Percentiles rank a stretch among this genome's conserved stretches.
Conservation (phyloP, 1,284 basidiomycete genomes). For the Ceratobasidium sp. region DNA sequence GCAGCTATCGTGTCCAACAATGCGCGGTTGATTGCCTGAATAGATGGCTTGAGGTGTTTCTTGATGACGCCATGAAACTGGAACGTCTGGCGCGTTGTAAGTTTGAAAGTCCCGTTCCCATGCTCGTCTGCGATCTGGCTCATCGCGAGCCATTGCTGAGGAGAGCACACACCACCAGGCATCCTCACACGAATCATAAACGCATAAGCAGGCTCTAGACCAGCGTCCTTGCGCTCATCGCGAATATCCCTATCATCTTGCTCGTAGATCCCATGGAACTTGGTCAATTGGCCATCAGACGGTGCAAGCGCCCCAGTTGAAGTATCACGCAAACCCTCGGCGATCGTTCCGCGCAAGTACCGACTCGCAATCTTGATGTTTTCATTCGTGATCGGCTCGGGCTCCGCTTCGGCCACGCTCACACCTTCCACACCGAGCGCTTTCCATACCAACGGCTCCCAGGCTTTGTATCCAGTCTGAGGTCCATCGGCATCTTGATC, state of each 20-base stretch:
- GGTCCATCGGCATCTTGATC: conserved; percentile 98
- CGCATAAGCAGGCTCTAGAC: conserved; percentile 93
- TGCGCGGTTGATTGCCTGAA: conserved; percentile 93
- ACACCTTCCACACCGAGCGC: conserved; percentile 90
- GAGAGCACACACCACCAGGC: conserved; percentile 92
- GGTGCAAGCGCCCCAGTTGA: conserved; percentile 90
- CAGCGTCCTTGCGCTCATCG: conserved; percentile 92
- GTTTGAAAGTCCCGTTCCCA: conserved; percentile 94
- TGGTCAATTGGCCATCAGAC: conserved; percentile 93
- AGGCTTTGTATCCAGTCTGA: conserved; percentile 94
- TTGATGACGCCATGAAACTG: conserved; percentile 99
- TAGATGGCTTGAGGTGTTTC: conserved; percentile 92
- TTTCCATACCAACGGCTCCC: conserved; percentile 96
- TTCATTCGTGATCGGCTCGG: conserved; percentile 98
- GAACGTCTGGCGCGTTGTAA: conserved; percentile 99
- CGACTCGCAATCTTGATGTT: conserved; percentile 98
- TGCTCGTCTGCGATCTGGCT: conserved; percentile 96
- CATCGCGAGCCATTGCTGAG: conserved; percentile 94
- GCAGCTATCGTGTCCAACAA: conserved; percentile 96
- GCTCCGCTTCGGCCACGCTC: conserved; percentile 91
- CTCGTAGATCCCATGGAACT: conserved; percentile 98
- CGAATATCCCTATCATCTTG: conserved; percentile 98
- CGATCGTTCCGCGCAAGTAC: conserved; percentile 94
- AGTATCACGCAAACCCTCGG: conserved; percentile 88
- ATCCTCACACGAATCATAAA: conserved; percentile 99